phyloP scores from a whole-genome alignment of 1,284 basidiomycete species.

The Boletus sp. region DNA sequence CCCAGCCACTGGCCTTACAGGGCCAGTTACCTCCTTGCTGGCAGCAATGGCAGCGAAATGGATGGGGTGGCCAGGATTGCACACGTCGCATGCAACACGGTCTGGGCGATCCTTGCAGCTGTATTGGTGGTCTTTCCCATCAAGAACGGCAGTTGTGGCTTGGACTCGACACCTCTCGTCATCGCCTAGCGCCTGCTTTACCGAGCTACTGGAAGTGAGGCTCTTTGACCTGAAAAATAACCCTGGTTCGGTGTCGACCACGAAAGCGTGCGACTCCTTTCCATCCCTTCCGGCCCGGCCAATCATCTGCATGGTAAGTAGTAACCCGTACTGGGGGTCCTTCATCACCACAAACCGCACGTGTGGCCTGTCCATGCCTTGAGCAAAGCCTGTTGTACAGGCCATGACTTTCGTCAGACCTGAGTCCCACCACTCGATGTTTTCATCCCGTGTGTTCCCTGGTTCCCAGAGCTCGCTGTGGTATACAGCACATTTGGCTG shows the following conservation, averaged over 20 bases:
- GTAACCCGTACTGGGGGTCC: not conserved
- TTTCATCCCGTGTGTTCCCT: not conserved
- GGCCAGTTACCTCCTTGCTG: not conserved
- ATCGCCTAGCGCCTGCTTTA: not conserved
- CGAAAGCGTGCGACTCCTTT: not conserved
- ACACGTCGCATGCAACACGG: not conserved
- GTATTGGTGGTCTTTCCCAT: not conserved
- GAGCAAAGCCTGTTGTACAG: not conserved
- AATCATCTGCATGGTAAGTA: not conserved
- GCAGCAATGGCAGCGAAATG: not conserved
- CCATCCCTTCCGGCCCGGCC: not conserved
- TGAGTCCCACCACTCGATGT: not conserved
- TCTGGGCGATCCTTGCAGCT: not conserved
- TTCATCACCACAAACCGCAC: constrained; percentile 4
- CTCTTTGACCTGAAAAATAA: not conserved
- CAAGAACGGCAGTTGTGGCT: not conserved
- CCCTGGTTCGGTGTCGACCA: not conserved
- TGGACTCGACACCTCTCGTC: not conserved
- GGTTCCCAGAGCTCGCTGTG: not conserved
- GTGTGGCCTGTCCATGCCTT: not conserved
- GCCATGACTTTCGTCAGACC: not conserved
- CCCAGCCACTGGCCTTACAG: not conserved
- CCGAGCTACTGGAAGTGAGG: not conserved
- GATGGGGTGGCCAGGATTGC: not conserved
- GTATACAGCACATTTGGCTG: not conserved